phyloP scores from a whole-genome alignment of 2,329 filamentous ascomycete genomes.

The Leptosphaerulina australis region DNA sequence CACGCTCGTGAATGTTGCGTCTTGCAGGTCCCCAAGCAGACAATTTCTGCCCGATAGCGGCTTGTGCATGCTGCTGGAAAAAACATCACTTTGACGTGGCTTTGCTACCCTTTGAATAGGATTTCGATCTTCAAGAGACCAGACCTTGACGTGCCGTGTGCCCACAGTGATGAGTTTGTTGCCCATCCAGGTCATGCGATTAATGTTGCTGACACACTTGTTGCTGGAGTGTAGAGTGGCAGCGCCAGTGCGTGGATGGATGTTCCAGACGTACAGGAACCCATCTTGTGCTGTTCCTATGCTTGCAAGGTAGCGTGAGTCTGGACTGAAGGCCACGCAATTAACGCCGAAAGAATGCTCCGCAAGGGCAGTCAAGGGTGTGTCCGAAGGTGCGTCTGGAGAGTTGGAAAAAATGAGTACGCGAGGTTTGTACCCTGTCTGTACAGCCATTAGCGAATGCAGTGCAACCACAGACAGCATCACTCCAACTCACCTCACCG shows the following conservation, averaged over 20 bases:
- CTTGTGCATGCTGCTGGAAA: conserved; percentile 54
- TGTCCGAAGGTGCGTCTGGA: conserved; percentile 77
- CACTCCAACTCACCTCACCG: conserved; percentile 67
- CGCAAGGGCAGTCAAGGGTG: conserved; percentile 80
- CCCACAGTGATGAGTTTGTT: conserved; percentile 83
- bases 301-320: conserved; percentile 85
- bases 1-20: conserved; percentile 82
- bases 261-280: conserved; percentile 88
- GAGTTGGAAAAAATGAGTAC: conserved; percentile 86
- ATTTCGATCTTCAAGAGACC: conserved; percentile 76
- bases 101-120: conserved; percentile 57
- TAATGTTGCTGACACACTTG: conserved; percentile 86
- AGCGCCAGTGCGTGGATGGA: conserved; percentile 80
- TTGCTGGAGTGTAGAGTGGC: conserved; percentile 84
- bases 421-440: conserved; percentile 88
- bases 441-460: conserved; percentile 35
- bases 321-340: conserved; percentile 85
- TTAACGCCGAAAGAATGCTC: conserved; percentile 92
- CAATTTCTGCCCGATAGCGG: conserved; percentile 87
- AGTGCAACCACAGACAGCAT: neutral
- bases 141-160: conserved; percentile 90
- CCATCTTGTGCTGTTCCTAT: conserved; percentile 90
- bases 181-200: conserved; percentile 90
- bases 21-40: conserved; percentile 78
- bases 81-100: conserved; percentile 48